Percentiles rank a stretch among this genome's conserved stretches.
These are phyloP conservation scores for Crotalaria pallida DNA, from an alignment of 306 rosid genomes.

Conservation along the genomic window DNA sequence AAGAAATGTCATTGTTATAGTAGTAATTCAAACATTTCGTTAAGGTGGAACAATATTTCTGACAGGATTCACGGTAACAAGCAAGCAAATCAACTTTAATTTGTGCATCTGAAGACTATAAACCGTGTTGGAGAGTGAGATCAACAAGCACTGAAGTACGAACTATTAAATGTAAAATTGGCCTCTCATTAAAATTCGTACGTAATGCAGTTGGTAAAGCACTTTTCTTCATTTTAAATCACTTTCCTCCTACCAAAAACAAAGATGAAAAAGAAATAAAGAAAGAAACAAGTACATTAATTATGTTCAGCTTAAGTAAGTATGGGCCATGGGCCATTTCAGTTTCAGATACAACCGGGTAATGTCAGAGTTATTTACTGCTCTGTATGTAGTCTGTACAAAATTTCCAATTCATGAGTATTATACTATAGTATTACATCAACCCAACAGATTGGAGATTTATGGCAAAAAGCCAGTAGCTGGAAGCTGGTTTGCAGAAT, in stretches of 20 bases:
- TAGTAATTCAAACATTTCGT: neutral
- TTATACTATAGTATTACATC: neutral
- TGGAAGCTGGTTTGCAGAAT: conserved; percentile 20
- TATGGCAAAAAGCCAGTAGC: conserved; percentile 18
- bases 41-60: neutral
- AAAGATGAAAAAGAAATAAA: neutral
- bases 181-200: neutral
- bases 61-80: neutral
- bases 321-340: neutral
- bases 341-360: neutral
- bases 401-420: neutral
- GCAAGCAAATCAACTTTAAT: neutral
- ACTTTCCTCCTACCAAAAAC: neutral
- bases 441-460: neutral
- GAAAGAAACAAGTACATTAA: neutral
- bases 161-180: neutral
- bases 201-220: neutral
- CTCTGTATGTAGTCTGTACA: neutral
- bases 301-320: neutral
- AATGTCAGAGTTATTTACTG: conserved; percentile 17
- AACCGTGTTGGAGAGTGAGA: neutral
- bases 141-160: neutral
- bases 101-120: neutral
- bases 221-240: neutral
- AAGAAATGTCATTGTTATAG: too few relatives aligned